Conservation (phyloP, 2,329 filamentous ascomycete genomes). For the Verticillium dahliae region DNA sequence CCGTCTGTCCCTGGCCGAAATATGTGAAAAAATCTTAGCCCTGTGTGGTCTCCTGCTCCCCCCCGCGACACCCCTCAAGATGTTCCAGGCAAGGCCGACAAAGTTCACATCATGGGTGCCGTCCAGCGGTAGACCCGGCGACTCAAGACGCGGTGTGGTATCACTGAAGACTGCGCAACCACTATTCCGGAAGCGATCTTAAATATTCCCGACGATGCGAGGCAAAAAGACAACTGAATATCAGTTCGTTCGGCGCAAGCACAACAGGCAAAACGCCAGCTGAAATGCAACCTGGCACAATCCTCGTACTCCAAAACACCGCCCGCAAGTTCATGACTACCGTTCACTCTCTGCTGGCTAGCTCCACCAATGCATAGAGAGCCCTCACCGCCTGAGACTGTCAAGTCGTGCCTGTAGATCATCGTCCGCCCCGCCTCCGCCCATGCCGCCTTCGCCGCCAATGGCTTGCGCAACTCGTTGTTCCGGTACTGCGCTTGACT, state of each 20-base stretch:
- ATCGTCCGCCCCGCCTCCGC: constrained; percentile 70
- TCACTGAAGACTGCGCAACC: neutral
- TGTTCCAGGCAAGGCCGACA: no score
- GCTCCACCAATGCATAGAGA: neutral
- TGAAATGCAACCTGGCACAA: neutral
- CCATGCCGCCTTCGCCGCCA: constrained; percentile 47
- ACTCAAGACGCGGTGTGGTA: neutral
- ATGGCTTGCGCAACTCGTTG: constrained; percentile 80
- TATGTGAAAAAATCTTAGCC: no score
- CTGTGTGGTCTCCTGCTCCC: no score
- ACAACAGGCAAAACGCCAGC: neutral
- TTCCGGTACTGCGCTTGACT: constrained; percentile 66
- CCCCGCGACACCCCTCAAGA: no score
- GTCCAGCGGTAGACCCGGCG: no score
- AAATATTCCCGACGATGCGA: neutral
- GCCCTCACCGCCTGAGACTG: constrained; percentile 59
- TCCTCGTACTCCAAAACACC: neutral
- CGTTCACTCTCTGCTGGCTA: neutral
- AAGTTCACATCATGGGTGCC: no score
- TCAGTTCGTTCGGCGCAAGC: neutral
- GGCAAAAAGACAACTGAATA: neutral
- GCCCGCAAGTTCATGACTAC: neutral
- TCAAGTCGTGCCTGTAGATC: constrained; percentile 91
- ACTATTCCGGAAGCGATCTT: neutral
- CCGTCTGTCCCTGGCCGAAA: no score